phyloP scores from a whole-genome alignment of 805 yeast species.

The Sungouiozyma intestinalis region DNA sequence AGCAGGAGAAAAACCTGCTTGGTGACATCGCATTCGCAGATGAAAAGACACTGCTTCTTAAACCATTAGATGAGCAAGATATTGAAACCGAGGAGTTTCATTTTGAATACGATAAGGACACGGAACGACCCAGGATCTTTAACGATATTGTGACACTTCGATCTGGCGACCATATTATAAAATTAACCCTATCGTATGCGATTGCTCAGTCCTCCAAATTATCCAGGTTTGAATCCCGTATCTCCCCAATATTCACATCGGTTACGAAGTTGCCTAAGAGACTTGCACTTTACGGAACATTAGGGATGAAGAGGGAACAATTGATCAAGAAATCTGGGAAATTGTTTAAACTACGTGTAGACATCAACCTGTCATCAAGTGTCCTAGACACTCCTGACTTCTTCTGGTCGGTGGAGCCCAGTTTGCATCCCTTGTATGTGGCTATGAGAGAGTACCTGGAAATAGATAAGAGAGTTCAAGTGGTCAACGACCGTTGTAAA shows the following conservation, averaged over 20 bases:
- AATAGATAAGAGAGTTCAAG: constrained; percentile 90
- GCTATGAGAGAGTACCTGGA: constrained; percentile 90
- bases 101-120: constrained; percentile 41
- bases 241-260: constrained; percentile 72
- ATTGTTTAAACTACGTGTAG: constrained; percentile 81
- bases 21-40: constrained; percentile 70
- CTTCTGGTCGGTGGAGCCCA: constrained; percentile 94
- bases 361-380: constrained; percentile 82
- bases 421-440: constrained; percentile 79
- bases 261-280: constrained; percentile 86
- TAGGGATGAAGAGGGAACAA: constrained; percentile 79
- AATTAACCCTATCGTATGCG: constrained; percentile 89
- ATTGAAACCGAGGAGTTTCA: constrained; percentile 77
- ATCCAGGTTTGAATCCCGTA: constrained; percentile 82
- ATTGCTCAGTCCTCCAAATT: constrained; percentile 93
- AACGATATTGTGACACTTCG: constrained; percentile 90
- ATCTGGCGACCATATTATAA: constrained; percentile 86
- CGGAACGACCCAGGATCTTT: constrained; percentile 64
- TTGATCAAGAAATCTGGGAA: constrained; percentile 82
- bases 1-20: constrained; percentile 83
- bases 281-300: constrained; percentile 77
- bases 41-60: constrained; percentile 43
- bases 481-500: constrained; percentile 84
- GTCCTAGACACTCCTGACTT: constrained; percentile 92
- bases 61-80: constrained; percentile 77